These are phyloP conservation scores for Lithohypha guttulata DNA, from an alignment of 2,329 filamentous ascomycete species.

Conservation along the genomic window DNA sequence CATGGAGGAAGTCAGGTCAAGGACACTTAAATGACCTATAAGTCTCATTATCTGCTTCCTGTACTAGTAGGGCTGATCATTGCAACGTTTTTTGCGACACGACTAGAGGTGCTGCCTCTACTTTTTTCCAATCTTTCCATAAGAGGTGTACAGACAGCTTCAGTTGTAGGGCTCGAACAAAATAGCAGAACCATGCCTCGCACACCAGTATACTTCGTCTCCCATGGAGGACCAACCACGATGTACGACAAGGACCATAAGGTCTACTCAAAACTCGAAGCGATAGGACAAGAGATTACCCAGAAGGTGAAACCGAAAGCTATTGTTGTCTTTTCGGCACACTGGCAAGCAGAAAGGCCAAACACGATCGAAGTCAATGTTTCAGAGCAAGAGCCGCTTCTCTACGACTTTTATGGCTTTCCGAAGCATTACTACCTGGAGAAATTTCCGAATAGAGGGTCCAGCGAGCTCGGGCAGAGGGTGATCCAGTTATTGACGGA, in stretches of 20 bases:
- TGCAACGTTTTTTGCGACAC: neutral
- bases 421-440: slow-evolving; percentile 58
- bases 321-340: slow-evolving; percentile 65
- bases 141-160: too few relatives aligned
- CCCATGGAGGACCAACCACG: slow-evolving; percentile 47
- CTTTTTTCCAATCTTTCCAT: neutral
- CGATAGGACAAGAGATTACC: slow-evolving; percentile 60
- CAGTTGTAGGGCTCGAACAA: neutral
- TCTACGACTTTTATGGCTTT: slow-evolving; percentile 68
- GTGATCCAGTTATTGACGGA: slow-evolving; percentile 46
- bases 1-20: too few relatives aligned
- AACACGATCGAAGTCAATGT: slow-evolving; percentile 55
- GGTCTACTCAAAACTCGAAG: slow-evolving; percentile 52
- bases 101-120: neutral
- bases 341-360: slow-evolving; percentile 52
- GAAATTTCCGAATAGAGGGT: slow-evolving; percentile 54
- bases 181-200: slow-evolving; percentile 14
- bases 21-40: too few relatives aligned
- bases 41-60: too few relatives aligned
- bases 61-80: neutral
- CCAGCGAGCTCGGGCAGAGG: slow-evolving; percentile 46
- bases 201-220: slow-evolving; percentile 45
- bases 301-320: slow-evolving; percentile 59
- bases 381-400: slow-evolving; percentile 52
- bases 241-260: slow-evolving; percentile 61